Conservation (phyloP, 2,329 filamentous ascomycete species). For the Torrubiella hemipterigena region DNA sequence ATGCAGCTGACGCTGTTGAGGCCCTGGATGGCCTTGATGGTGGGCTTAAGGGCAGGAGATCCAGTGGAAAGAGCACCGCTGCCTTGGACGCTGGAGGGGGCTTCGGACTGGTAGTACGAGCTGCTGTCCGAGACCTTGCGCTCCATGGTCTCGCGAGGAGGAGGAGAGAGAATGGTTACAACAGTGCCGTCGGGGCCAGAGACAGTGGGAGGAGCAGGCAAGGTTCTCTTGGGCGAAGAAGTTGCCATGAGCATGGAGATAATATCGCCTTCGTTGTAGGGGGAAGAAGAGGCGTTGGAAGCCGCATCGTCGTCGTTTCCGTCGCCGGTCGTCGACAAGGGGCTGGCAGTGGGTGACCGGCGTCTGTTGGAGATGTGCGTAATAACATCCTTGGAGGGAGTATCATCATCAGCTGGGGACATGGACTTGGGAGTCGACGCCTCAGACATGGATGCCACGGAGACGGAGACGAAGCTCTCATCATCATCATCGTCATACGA, state of each 20-base stretch:
- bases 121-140: conserved; percentile 12
- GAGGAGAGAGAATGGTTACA: conserved; percentile 16
- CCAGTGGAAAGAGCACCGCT: conserved; percentile 13
- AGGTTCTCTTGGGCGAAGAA: conserved; percentile 10
- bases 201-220: conserved; percentile 18
- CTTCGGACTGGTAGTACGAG: conserved; percentile 13
- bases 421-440: conserved; percentile 1
- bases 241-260: conserved; percentile 16
- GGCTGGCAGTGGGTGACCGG: conserved; percentile 7
- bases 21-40: conserved; percentile 7
- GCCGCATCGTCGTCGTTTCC: conserved; percentile 1
- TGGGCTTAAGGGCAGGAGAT: conserved; percentile 12
- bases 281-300: conserved; percentile 15
- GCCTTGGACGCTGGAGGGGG: conserved; percentile 3
- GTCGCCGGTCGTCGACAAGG: conserved; percentile 2
- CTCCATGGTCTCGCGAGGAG: conserved; percentile 8
- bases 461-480: conserved; percentile 14
- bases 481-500: conserved; percentile 8
- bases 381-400: conserved; percentile 6
- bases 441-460: conserved; percentile 11
- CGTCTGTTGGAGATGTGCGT: conserved; percentile 4
- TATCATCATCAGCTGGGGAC: conserved; percentile 1
- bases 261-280: conserved; percentile 21
- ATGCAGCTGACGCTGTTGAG: conserved; percentile 23
- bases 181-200: conserved; percentile 14